phyloP scores from a whole-genome alignment of 768 basidiomycete species.

The Artomyces pyxidatus region DNA sequence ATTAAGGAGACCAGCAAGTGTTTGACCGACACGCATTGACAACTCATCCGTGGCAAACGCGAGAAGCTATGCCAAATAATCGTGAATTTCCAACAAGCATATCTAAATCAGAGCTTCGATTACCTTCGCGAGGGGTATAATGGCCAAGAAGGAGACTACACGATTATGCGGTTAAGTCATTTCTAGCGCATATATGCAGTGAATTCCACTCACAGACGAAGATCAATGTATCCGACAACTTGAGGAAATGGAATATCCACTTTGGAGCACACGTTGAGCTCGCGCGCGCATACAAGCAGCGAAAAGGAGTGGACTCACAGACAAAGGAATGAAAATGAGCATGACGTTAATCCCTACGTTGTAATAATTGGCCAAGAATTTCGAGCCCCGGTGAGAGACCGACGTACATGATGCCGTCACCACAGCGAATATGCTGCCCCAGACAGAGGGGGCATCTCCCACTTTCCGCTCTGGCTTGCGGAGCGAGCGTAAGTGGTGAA shows the following conservation, averaged over 20 bases:
- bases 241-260: conserved; percentile 68
- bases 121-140: conserved; percentile 80
- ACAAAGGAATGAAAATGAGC: conserved; percentile 63
- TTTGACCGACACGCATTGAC: conserved; percentile 75
- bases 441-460: background rate
- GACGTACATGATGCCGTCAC: background rate
- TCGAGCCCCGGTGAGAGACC: background rate
- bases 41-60: conserved; percentile 84
- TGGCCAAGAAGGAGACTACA: conserved; percentile 69
- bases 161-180: background rate
- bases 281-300: background rate
- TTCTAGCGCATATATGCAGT: background rate
- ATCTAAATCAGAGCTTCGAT: too few relatives aligned
- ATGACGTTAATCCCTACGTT: conserved; percentile 60
- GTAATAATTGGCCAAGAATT: background rate
- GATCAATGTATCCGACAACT: conserved; percentile 47
- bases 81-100: background rate
- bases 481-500: background rate
- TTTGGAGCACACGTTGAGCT: conserved; percentile 21
- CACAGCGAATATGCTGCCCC: background rate
- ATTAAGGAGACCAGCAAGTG: conserved; percentile 76
- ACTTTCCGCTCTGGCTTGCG: background rate
- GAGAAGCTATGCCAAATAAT: conserved; percentile 40
- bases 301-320: conserved; percentile 32
- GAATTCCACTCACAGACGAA: conserved; percentile 57